A percentile compares a stretch with the other conserved stretches of the same genome.
These are phyloP conservation scores for Chionographis japonica DNA, from an alignment of 106 monocot genomes.

Conservation along the genomic window DNA sequence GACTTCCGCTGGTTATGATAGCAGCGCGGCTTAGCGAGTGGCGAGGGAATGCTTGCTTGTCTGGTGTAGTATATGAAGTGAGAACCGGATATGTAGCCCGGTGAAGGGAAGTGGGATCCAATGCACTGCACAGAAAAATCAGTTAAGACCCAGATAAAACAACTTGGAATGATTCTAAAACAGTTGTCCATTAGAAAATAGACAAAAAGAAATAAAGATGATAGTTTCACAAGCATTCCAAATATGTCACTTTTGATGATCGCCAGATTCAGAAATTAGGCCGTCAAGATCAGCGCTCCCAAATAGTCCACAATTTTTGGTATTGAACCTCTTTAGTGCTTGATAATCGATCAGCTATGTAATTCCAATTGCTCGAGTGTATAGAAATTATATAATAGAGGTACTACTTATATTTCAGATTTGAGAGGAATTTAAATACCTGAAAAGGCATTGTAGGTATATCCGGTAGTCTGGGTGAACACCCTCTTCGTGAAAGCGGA, in stretches of 20 bases:
- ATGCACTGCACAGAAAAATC: constrained; percentile 51
- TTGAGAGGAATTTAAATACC: constrained; percentile 32
- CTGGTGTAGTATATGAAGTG: constrained; percentile 74
- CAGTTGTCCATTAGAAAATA: background rate
- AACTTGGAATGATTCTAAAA: background rate
- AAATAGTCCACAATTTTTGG: too few relatives aligned
- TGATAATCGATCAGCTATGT: too few relatives aligned
- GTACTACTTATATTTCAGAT: background rate
- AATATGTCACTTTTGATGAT: too few relatives aligned
- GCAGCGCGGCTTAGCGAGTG: constrained; percentile 89
- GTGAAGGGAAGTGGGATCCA: constrained; percentile 75
- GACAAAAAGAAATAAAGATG: background rate
- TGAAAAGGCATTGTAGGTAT: constrained; percentile 92
- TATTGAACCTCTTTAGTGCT: too few relatives aligned
- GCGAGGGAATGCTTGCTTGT: constrained; percentile 85
- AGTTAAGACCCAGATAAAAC: background rate
- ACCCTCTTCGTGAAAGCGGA: constrained; percentile 94
- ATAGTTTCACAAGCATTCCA: background rate
- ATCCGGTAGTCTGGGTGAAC: constrained; percentile 95
- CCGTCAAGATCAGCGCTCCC: too few relatives aligned
- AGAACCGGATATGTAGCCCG: constrained; percentile 82
- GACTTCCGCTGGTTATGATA: constrained; percentile 82
- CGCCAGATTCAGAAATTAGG: too few relatives aligned
- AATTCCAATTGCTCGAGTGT: background rate
- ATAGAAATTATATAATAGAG: background rate